Evolutionary conservation across 495 filamentous ascomycete species (phyloP).

Genomic region (Apiosordaria backusii): DNA sequence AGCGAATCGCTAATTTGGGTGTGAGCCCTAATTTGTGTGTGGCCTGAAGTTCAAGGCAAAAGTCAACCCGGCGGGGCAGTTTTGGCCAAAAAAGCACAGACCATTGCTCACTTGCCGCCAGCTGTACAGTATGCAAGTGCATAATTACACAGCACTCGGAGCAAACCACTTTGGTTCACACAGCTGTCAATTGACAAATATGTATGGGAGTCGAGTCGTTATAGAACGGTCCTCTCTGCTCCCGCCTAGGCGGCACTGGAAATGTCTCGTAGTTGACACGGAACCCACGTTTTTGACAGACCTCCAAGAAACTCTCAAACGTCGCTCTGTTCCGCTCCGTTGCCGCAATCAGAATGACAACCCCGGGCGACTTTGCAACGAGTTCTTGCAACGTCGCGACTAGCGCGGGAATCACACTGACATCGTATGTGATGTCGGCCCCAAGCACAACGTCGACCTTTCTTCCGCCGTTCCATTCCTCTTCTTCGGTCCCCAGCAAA

Average conservation of each 20-base stretch:
- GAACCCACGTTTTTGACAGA: slow-evolving; percentile 34
- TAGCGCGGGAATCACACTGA: slow-evolving; percentile 41
- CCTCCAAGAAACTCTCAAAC: slow-evolving; percentile 40
- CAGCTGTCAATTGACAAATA: slow-evolving; percentile 35
- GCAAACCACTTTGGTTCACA: neutral
- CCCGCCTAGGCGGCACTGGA: slow-evolving; percentile 28
- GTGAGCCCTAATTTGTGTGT: slow-evolving; percentile 31
- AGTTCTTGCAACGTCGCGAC: slow-evolving; percentile 46
- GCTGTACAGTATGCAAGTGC: neutral
- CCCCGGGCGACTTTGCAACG: slow-evolving; percentile 32
- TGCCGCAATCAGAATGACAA: slow-evolving; percentile 43
- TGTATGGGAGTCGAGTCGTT: slow-evolving; percentile 41
- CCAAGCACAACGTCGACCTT: slow-evolving; percentile 47
- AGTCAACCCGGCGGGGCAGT: neutral
- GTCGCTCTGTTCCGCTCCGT: slow-evolving; percentile 48
- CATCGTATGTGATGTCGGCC: slow-evolving; percentile 53
- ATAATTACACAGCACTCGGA: neutral
- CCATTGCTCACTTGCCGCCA: neutral
- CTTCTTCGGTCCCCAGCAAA: slow-evolving; percentile 43
- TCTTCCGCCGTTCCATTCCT: slow-evolving; percentile 41
- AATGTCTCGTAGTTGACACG: slow-evolving; percentile 35
- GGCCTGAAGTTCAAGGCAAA: slow-evolving; percentile 20
- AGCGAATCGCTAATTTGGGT: slow-evolving; percentile 26
- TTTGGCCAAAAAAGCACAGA: neutral
- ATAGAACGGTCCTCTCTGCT: slow-evolving; percentile 51